Base-by-base conservation (phyloP, 305 asterid species). In the Solanum hybrid region DNA sequence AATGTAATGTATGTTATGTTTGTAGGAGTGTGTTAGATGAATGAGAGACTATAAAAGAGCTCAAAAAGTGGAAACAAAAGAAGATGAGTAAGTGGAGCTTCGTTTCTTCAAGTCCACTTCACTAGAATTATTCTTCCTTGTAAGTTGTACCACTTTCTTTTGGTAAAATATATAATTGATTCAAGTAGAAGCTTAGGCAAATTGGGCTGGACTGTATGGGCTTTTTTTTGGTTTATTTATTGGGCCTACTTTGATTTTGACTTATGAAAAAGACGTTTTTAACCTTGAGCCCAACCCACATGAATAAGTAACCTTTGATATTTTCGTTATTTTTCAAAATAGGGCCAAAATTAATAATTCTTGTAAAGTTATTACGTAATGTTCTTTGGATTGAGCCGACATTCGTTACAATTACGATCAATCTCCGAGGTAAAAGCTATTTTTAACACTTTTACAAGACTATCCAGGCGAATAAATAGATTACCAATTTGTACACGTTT, bases 41-140 rank as follows among this genome's bases (percentile, higher is more conserved):
- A 79, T 32, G 46, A 82, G 90, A 71, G 69, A 72, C 11, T 51
- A 56, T 42, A 89, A 87, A 35, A 37, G 75, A 71, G 73, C 69
- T 32, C n/a, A 80, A 51, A 79, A 90, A 64, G 56, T 32, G 27
- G 36, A 69, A 51, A 16, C 40, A 56, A 26, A 73, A 46, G 69
- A 78, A 85, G 86, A 89, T 89, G 89, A 64, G 79, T 73, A 24
- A 90, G 90, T 87, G 78, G 91, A 91, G 97, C 95, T 96, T 95
- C 99, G 93, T 97, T 97, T 78, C 99, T 97, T 97, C 78, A 94
- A 92, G 91, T 96, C 95, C 96, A 97, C 99, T 95, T 95, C 98
- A 96, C 94, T 95, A 79, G 93, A 84, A 84, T 84, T 88, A 92
- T 93, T 93, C 93, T 90, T 91, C 90, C 91, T 69, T 76, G 60